Evolutionary conservation across 306 rosid genomes (phyloP), one percentile per base, ranked within the genome.

Genomic region (Sophora flavescens): DNA sequence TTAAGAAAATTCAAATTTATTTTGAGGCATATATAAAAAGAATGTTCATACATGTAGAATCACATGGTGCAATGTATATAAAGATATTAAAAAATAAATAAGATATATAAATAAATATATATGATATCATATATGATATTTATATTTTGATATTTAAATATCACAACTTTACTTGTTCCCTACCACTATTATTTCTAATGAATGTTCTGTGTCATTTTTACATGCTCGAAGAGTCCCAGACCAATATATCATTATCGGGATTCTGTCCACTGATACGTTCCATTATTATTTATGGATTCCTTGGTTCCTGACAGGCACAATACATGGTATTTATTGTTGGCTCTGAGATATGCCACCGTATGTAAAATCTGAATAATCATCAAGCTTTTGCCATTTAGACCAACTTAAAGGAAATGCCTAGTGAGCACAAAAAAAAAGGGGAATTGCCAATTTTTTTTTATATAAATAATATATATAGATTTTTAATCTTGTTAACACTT

Each of bases 201-300:
- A 57, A 62, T 30, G 70, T 52, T 78, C 16, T 22, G 13, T 61
- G 72, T 8, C 14, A 78, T 7, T 78, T 68, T 41, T 5, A 50
- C 53, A 59, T 78, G 52, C 53, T 58, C 65, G 17, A 17, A 68
- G 5, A 50, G 58, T 63, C 33, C 35, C 63, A 76, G 77, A 82
- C 86, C 85, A 81, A 71, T 35, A 63, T 51, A 87, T 87, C 85
- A 61, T 22, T 58, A 81, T 53, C 75, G 72, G 83, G 87, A 87
- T 84, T 74, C 78, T 87, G 84, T 84, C 84, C 64, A 13, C 63
- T 52, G 18, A 60, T 44, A 56, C 26, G 45, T 73, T 22, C 79
- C 63, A 15, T 39, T 63, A 8, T 79, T 71, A 72, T 41, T 78
- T 51, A 60, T 78, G 53, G 63, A 50, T 78, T 44, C 41, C 60